phyloP scores from a whole-genome alignment of 2,329 filamentous ascomycete genomes.

The Dothideomycetes sp. region DNA sequence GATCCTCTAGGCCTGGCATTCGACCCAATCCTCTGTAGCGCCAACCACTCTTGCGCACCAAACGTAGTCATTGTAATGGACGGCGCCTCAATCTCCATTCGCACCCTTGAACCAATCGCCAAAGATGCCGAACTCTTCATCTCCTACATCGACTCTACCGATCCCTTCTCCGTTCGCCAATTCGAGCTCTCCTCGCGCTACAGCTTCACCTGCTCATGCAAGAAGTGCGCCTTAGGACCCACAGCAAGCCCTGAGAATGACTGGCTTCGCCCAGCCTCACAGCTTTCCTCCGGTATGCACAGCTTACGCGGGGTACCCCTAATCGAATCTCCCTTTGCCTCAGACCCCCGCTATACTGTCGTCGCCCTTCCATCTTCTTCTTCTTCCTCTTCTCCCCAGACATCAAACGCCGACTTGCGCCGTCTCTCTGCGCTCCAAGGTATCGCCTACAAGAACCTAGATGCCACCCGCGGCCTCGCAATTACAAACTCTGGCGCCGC shows the following conservation, averaged over 20 bases:
- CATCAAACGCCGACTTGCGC: too few species aligned
- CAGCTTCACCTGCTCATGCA: slow-evolving; percentile 48
- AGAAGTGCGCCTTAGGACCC: slow-evolving; percentile 33
- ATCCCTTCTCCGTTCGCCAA: slow-evolving; percentile 39
- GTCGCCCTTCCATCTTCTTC: too few species aligned
- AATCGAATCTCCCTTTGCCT: too few species aligned
- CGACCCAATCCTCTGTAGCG: slow-evolving; percentile 41
- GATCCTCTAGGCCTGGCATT: slow-evolving; percentile 50
- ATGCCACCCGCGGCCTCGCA: too few species aligned
- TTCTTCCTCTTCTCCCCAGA: too few species aligned
- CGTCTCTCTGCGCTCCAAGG: slow-evolving; percentile 17
- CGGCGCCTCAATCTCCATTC: slow-evolving; percentile 37
- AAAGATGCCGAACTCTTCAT: slow-evolving; percentile 49
- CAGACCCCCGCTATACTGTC: too few species aligned
- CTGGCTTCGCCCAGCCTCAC: slow-evolving; percentile 23
- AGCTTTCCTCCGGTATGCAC: too few species aligned
- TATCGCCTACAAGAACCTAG: slow-evolving; percentile 11
- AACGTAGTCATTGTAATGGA: slow-evolving; percentile 50
- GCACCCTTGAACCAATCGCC: slow-evolving; percentile 41
- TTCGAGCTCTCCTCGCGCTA: slow-evolving; percentile 43
- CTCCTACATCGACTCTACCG: slow-evolving; percentile 49
- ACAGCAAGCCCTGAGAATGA: slow-evolving; percentile 27
- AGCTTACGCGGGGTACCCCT: too few species aligned
- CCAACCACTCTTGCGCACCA: slow-evolving; percentile 53
- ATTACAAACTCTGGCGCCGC: slow-evolving; percentile 13